Evolutionary conservation across 1,139 yeast species (phyloP).

Genomic region (Suhomyces chickasaworum): DNA sequence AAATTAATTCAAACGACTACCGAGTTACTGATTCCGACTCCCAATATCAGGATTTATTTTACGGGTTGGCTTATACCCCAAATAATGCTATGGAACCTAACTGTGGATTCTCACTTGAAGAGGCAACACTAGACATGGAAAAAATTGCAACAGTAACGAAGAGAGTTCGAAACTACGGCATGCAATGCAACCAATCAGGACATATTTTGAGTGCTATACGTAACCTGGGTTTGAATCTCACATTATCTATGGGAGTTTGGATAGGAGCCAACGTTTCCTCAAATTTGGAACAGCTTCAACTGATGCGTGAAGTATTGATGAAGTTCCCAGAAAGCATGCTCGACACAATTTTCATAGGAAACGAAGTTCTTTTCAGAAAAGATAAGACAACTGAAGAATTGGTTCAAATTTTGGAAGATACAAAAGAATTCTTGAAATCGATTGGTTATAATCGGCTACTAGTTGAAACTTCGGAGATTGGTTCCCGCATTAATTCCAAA

Average conservation of each 20-base stretch:
- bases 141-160: constrained; percentile 59
- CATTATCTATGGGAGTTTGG: constrained; percentile 67
- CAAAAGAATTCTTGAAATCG: constrained; percentile 37
- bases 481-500: constrained; percentile 40
- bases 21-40: background rate
- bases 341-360: constrained; percentile 59
- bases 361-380: constrained; percentile 60
- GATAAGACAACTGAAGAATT: constrained; percentile 47
- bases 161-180: constrained; percentile 59
- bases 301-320: constrained; percentile 44
- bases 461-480: constrained; percentile 60
- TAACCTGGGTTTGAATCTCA: constrained; percentile 52
- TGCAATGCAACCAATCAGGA: constrained; percentile 62
- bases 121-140: constrained; percentile 57
- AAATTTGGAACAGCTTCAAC: constrained; percentile 45
- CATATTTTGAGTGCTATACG: constrained; percentile 55
- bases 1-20: background rate
- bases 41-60: constrained; percentile 30
- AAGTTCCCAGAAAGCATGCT: constrained; percentile 50
- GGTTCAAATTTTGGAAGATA: constrained; percentile 43
- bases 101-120: constrained; percentile 53
- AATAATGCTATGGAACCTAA: constrained; percentile 48
- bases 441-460: constrained; percentile 42
- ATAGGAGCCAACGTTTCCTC: constrained; percentile 47
- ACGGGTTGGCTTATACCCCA: constrained; percentile 67